A percentile compares a stretch with the other conserved stretches of the same genome.
Evolutionary conservation across 345 rosid species (phyloP).

Genomic region (Eucalyptus paniculata): DNA sequence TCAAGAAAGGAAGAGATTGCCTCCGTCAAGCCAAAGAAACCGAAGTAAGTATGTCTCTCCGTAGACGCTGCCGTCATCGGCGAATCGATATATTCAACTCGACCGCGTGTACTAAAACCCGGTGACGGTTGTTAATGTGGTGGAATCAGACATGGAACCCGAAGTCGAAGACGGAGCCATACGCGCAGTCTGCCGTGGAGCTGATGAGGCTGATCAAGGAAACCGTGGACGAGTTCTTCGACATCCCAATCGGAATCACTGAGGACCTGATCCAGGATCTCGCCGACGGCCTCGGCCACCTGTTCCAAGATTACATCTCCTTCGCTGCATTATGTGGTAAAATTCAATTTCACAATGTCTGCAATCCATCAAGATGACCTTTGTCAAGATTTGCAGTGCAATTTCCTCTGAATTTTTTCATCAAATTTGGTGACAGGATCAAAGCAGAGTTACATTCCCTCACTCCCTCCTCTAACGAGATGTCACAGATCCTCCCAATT

Average conservation of each 20-base stretch:
- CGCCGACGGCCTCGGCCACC: conserved; percentile 52
- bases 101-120: not conserved
- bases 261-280: conserved; percentile 68
- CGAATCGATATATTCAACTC: not conserved
- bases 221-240: conserved; percentile 66
- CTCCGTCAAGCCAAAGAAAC: conserved; percentile 53
- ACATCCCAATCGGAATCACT: conserved; percentile 65
- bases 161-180: conserved; percentile 83
- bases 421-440: conserved; percentile 33
- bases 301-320: conserved; percentile 60
- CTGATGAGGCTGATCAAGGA: conserved; percentile 52
- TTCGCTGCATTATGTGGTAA: conserved; percentile 80
- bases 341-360: not conserved
- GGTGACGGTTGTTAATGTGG: not conserved
- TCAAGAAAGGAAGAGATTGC: conserved; percentile 40
- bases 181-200: conserved; percentile 66
- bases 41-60: conserved; percentile 37
- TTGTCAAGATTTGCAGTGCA: too few species aligned
- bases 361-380: not conserved
- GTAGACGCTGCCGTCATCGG: not conserved
- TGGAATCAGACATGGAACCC: conserved; percentile 84
- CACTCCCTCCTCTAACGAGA: conserved; percentile 79
- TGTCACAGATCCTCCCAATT: conserved; percentile 68
- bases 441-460: conserved; percentile 70
- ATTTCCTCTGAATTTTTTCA: not conserved